A percentile compares a stretch with the other conserved stretches of the same genome.
Conservation (phyloP, 176 grass and related monocot genomes). For the Thalia dealbata region DNA sequence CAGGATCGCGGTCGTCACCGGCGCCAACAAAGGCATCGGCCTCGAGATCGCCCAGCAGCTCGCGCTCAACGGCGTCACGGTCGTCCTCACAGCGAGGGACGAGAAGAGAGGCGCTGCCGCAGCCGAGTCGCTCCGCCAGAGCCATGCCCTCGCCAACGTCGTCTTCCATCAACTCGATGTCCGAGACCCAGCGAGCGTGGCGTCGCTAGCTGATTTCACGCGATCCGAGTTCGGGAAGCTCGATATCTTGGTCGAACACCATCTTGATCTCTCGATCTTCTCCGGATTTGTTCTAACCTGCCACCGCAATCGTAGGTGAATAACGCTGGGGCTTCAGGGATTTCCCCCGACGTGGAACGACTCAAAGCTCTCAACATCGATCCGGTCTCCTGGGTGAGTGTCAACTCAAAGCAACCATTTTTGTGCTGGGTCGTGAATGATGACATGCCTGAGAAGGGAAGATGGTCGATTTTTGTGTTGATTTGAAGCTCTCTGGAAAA, state of each 20-base stretch:
- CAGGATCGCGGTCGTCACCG: conserved; percentile 37
- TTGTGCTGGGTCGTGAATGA: too few species aligned
- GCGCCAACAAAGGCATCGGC: conserved; percentile 42
- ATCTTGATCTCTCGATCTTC: too few species aligned
- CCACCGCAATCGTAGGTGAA: conserved; percentile 14
- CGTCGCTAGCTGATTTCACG: conserved; percentile 25
- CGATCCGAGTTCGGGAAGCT: conserved; percentile 33
- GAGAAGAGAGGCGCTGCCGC: conserved; percentile 25
- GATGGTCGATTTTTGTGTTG: neutral
- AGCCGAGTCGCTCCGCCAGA: conserved; percentile 14
- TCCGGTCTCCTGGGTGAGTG: conserved; percentile 35
- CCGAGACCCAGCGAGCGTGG: conserved; percentile 15
- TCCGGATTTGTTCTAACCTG: neutral
- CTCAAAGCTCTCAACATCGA: conserved; percentile 53
- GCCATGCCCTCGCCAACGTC: conserved; percentile 15
- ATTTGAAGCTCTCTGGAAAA: conserved; percentile 53
- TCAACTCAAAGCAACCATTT: neutral
- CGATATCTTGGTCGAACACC: conserved; percentile 28
- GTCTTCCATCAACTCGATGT: conserved; percentile 38
- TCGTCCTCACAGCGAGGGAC: conserved; percentile 33
- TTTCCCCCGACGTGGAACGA: conserved; percentile 33
- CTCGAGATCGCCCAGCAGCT: conserved; percentile 28
- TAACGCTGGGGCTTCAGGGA: conserved; percentile 25
- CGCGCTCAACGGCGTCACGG: conserved; percentile 21
- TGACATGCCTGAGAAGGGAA: neutral